phyloP scores from a whole-genome alignment of 2,329 filamentous ascomycete genomes.

The Waltergamsia citrina region DNA sequence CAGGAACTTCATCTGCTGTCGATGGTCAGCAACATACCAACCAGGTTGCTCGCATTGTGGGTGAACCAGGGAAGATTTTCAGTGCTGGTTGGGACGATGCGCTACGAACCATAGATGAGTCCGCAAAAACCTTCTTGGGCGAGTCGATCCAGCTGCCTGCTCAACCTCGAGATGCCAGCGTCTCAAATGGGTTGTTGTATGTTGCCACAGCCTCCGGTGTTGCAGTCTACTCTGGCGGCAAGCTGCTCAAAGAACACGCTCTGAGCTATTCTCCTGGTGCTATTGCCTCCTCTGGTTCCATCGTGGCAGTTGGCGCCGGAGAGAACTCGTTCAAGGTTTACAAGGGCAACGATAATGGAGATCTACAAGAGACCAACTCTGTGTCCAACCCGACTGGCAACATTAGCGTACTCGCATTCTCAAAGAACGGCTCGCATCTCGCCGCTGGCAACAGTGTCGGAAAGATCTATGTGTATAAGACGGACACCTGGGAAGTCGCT shows the following conservation, averaged over 20 bases:
- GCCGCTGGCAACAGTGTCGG: constrained; percentile 77
- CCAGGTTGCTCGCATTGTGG: constrained; percentile 70
- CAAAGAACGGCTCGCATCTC: constrained; percentile 63
- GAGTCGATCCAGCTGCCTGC: constrained; percentile 57
- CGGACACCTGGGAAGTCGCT: constrained; percentile 55
- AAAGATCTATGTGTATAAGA: constrained; percentile 73
- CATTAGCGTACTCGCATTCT: constrained; percentile 78
- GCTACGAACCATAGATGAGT: constrained; percentile 67
- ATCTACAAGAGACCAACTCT: constrained; percentile 42
- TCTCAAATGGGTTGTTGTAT: constrained; percentile 43
- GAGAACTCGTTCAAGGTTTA: constrained; percentile 71
- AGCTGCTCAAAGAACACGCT: constrained; percentile 47
- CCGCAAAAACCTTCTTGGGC: constrained; percentile 67
- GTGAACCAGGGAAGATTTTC: constrained; percentile 56
- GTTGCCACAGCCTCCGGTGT: constrained; percentile 47
- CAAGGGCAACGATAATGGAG: constrained; percentile 40
- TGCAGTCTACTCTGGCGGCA: constrained; percentile 47
- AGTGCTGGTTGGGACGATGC: constrained; percentile 94
- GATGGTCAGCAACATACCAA: constrained; percentile 80
- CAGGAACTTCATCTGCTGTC: constrained; percentile 58
- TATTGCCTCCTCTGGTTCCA: constrained; percentile 57
- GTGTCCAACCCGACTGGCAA: constrained; percentile 61
- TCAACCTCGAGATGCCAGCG: constrained; percentile 61
- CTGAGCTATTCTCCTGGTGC: constrained; percentile 59
- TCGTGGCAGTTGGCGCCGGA: constrained; percentile 68